Conservation (phyloP, 1,284 basidiomycete species). For the Cryptococcus sp. region DNA sequence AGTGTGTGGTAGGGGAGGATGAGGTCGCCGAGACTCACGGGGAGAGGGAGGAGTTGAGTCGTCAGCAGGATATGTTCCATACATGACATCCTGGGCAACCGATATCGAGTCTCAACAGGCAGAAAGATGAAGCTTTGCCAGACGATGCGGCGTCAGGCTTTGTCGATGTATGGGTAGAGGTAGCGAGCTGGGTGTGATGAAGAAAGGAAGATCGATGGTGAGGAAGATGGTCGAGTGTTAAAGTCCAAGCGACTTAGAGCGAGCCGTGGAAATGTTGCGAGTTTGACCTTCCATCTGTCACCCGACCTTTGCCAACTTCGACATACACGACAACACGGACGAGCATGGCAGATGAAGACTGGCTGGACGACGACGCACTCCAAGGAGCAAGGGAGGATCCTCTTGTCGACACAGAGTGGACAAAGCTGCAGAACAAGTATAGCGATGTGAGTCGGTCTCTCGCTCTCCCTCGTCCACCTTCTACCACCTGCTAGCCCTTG, state of each 20-base stretch:
- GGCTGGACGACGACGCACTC: conserved; percentile 24
- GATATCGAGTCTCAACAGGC: too few species aligned
- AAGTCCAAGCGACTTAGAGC: too few species aligned
- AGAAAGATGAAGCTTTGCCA: too few species aligned
- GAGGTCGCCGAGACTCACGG: neutral
- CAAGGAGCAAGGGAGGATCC: conserved; percentile 37
- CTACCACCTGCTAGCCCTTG: too few species aligned
- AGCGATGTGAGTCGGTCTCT: conserved; percentile 35
- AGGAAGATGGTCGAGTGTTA: too few species aligned
- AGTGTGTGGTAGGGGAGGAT: neutral
- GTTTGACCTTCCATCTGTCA: neutral
- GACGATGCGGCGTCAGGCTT: neutral
- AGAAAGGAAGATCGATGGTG: too few species aligned
- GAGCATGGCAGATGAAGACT: conserved; percentile 35
- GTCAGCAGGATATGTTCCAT: neutral
- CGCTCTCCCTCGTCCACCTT: neutral
- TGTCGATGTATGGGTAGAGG: neutral
- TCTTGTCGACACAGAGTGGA: conserved; percentile 41
- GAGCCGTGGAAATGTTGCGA: too few species aligned
- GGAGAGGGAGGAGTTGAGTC: neutral
- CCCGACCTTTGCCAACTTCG: neutral
- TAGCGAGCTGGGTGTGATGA: neutral
- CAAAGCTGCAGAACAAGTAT: conserved; percentile 36
- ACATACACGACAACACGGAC: neutral
- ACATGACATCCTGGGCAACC: conserved; percentile 1